These are phyloP conservation scores for Claviceps cyperi DNA, from an alignment of 2,329 filamentous ascomycete species.

Conservation along the genomic window DNA sequence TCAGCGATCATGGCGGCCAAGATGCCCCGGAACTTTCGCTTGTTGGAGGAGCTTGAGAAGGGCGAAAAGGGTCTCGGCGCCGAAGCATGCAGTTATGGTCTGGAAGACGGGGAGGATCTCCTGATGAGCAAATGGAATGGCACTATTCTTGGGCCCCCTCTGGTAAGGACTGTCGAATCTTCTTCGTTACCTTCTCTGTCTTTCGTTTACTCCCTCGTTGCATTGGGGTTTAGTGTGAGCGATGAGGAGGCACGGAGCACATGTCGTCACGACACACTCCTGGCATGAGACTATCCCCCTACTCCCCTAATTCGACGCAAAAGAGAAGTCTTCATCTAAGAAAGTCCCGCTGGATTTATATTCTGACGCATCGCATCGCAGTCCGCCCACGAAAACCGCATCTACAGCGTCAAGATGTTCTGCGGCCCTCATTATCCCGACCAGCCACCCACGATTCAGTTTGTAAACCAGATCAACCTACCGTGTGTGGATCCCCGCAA, in stretches of 20 bases:
- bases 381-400: slow-evolving; percentile 96
- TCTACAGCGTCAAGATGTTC: slow-evolving; percentile 95
- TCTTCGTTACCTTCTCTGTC: background rate
- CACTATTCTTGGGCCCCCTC: slow-evolving; percentile 89
- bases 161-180: slow-evolving; percentile 38
- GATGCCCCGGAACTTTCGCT: slow-evolving; percentile 87
- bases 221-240: too few species aligned
- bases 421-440: slow-evolving; percentile 86
- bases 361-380: slow-evolving; percentile 19
- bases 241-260: too few species aligned
- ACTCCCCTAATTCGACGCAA: background rate
- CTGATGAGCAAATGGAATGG: slow-evolving; percentile 99
- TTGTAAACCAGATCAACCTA: slow-evolving; percentile 91
- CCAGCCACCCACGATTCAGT: slow-evolving; percentile 75
- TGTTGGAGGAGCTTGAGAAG: slow-evolving; percentile 96
- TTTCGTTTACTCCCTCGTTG: too few species aligned
- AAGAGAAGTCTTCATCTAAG: background rate
- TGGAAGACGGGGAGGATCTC: slow-evolving; percentile 86
- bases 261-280: background rate
- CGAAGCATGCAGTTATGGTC: slow-evolving; percentile 92
- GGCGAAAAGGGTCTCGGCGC: slow-evolving; percentile 94
- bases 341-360: slow-evolving; percentile 5
- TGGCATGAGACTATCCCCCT: background rate
- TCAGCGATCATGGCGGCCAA: slow-evolving; percentile 29
- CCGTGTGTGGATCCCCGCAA: slow-evolving; percentile 75